Evolutionary conservation across 176 grass and related monocot genomes (phyloP), one percentile per base, ranked within the genome.

Genomic region (Carex cristatella): DNA sequence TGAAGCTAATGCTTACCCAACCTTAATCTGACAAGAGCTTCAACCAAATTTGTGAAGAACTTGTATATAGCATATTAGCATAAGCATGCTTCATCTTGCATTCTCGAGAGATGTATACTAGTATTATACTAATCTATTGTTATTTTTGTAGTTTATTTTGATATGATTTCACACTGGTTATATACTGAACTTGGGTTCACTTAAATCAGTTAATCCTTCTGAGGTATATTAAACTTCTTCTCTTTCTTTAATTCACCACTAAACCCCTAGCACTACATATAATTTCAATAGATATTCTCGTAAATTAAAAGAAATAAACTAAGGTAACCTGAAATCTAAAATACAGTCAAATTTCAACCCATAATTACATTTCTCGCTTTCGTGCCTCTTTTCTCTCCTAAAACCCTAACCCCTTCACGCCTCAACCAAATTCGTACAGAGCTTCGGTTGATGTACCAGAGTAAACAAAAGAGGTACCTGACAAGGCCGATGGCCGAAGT

Each of bases 401-500:
- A 78, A 81, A 81, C 58, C 79, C 79, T 81, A 81, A 64, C 31
- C 28, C 60, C 33, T 51, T 51, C 10, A 51, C 10, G 48, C 9
- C 48, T 51, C 48, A 51, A 51, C 48, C 18, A 33, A 57, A 33
- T 79, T 55, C 12, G 10, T 56, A 53, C 73, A 78, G 13, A 78
- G 18, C 14, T 19, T 51, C 46, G 60, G 48, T 57, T 23, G 14
- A 37, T 44, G 19, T 37, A 42, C n/a, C 4, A 79, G 84, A 55
- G 23, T 6, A 14, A 64, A 62, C 49, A 11, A 79, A 56, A 61
- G 23, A 23, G 28, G 44, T 80, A 95, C 95, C 91, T 94, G 95
- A 84, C 71, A 98, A 59, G 93, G 95, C 7, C 93, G 93, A 88
- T 95, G 93, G 7, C 89, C 86, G 10, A 98, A 98, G 80, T 98